Percentiles rank a stretch among this genome's conserved stretches.
Conservation (phyloP, 2,329 filamentous ascomycete genomes). For the Ascochyta viciae-villosae region DNA sequence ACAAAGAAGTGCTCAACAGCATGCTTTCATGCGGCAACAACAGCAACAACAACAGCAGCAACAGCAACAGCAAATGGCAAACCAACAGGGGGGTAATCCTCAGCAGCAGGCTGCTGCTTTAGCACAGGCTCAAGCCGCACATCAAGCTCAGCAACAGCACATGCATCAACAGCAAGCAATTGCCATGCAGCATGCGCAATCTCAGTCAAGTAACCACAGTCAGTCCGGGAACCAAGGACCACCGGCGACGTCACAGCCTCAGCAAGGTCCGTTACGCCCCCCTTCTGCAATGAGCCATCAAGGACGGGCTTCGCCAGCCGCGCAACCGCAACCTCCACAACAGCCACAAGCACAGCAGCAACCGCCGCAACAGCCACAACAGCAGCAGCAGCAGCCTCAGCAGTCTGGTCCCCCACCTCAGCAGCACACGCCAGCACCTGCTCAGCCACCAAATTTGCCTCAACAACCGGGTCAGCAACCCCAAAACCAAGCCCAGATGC, state of each 20-base stretch:
- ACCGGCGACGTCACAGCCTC: conserved; percentile 44
- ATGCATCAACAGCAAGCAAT: conserved; percentile 52
- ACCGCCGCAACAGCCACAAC: conserved; percentile 20
- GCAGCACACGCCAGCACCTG: conserved; percentile 51
- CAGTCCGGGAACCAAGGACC: conserved; percentile 51
- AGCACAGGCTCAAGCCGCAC: conserved; percentile 55
- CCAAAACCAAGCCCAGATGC: conserved; percentile 37
- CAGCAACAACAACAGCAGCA: conserved; percentile 52
- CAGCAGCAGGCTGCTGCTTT: conserved; percentile 51
- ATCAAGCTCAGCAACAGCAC: conserved; percentile 54
- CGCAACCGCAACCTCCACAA: conserved; percentile 47
- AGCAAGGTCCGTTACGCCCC: conserved; percentile 49
- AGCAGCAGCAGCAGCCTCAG: conserved; percentile 49
- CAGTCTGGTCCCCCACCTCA: conserved; percentile 53
- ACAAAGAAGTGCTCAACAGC: too few species aligned
- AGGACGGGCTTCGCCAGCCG: conserved; percentile 49
- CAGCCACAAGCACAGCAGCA: conserved; percentile 50
- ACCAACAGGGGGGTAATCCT: conserved; percentile 45
- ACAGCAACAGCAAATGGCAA: conserved; percentile 56
- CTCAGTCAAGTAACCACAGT: conserved; percentile 58
- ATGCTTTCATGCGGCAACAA: too few species aligned
- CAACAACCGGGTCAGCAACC: conserved; percentile 44
- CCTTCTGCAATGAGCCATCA: conserved; percentile 50
- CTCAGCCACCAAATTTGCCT: conserved; percentile 45
- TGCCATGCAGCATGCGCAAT: conserved; percentile 57